These are phyloP conservation scores for Phyllosticta citrichinensis DNA, from an alignment of 2,329 filamentous ascomycete genomes.

Conservation along the genomic window DNA sequence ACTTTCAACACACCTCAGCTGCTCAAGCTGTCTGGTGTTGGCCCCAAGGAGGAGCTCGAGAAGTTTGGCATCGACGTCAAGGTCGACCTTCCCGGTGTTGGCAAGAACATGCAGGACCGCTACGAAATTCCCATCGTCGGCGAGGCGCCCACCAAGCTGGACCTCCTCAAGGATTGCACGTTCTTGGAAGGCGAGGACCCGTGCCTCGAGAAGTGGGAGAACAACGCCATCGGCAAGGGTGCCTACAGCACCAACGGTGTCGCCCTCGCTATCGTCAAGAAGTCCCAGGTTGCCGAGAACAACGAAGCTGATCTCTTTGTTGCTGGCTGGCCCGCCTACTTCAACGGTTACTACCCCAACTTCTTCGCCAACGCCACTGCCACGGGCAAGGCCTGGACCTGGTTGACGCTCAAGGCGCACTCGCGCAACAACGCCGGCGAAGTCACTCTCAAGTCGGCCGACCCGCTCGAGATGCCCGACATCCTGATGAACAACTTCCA, in stretches of 20 bases:
- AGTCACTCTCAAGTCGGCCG: constrained; percentile 49
- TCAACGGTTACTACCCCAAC: constrained; percentile 46
- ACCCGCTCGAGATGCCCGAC: constrained; percentile 54
- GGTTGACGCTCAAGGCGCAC: constrained; percentile 51
- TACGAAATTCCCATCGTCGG: constrained; percentile 46
- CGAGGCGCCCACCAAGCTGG: constrained; percentile 28
- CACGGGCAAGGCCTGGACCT: constrained; percentile 37
- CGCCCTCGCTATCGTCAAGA: constrained; percentile 38
- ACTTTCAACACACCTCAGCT: constrained; percentile 56
- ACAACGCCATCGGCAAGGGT: constrained; percentile 24
- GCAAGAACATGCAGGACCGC: constrained; percentile 55
- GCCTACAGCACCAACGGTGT: constrained; percentile 43
- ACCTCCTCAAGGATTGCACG: constrained; percentile 23
- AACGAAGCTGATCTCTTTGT: constrained; percentile 40
- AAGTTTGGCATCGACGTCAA: constrained; percentile 45
- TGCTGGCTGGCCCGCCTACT: constrained; percentile 45
- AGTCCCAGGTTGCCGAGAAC: constrained; percentile 30
- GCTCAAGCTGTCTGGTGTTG: constrained; percentile 55
- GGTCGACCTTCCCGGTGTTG: constrained; percentile 51
- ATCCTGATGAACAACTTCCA: constrained; percentile 39
- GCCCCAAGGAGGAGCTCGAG: constrained; percentile 43
- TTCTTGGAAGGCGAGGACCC: constrained; percentile 28
- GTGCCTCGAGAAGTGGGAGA: constrained; percentile 28
- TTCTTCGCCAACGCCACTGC: constrained; percentile 38
- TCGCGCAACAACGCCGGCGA: constrained; percentile 52